Percentiles rank a stretch among this genome's conserved stretches.
Conservation (phyloP, 2,329 filamentous ascomycete species). For the Phaeophleospora eucalypticola region DNA sequence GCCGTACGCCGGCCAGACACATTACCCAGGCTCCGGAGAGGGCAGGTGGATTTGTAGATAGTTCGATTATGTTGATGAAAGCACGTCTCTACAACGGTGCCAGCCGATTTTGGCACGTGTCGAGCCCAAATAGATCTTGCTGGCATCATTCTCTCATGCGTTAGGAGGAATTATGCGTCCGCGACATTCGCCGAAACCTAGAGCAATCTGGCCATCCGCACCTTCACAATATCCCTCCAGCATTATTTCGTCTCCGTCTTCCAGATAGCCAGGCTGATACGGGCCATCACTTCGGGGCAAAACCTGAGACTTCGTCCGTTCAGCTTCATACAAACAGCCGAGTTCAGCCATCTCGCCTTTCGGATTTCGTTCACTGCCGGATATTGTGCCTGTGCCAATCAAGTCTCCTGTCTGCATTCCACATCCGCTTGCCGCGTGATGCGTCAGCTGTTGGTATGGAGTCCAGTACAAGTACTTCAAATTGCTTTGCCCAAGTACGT, state of each 20-base stretch:
- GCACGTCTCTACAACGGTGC: too few species aligned
- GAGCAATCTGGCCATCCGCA: constrained; percentile 18
- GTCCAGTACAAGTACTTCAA: constrained; percentile 44
- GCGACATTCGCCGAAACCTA: constrained; percentile 32
- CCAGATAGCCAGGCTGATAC: constrained; percentile 36
- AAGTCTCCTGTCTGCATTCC: constrained; percentile 41
- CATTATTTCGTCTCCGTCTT: constrained; percentile 39
- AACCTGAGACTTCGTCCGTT: constrained; percentile 32
- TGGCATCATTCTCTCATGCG: too few species aligned
- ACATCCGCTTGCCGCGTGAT: constrained; percentile 42
- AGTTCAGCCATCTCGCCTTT: constrained; percentile 34
- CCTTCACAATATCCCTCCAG: constrained; percentile 33
- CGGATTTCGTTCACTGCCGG: constrained; percentile 32
- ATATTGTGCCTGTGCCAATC: constrained; percentile 44
- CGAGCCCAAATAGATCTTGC: too few species aligned
- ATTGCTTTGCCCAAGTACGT: constrained; percentile 26
- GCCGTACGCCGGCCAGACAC: too few species aligned
- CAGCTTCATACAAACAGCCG: constrained; percentile 41
- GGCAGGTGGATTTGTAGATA: too few species aligned
- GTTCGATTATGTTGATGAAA: too few species aligned
- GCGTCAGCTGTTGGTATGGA: constrained; percentile 43
- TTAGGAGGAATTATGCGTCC: constrained; percentile 25
- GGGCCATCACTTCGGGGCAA: constrained; percentile 31
- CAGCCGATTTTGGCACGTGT: too few species aligned
- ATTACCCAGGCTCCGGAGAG: too few species aligned